phyloP scores from a whole-genome alignment of 208 protist species.

The Herpetomonas tarakana region DNA sequence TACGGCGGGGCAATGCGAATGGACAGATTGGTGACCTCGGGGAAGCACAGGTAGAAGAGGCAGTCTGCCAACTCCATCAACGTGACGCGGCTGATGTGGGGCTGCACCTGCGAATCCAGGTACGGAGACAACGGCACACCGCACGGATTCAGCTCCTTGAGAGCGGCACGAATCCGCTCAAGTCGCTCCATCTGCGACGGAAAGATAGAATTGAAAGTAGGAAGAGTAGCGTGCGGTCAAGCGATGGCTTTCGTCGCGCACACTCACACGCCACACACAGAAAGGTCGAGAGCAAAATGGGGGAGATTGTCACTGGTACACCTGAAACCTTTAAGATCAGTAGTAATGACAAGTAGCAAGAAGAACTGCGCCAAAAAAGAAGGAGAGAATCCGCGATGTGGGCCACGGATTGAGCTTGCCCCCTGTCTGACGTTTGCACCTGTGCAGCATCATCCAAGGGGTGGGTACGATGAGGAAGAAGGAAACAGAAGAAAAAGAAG shows the following conservation, averaged over 20 bases:
- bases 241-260: no score
- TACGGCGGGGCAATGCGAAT: slow-evolving; percentile 18
- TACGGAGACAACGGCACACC: not conserved
- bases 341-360: no score
- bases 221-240: no score
- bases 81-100: slow-evolving; percentile 31
- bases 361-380: no score
- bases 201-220: slow-evolving; percentile 1
- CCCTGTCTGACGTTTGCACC: no score
- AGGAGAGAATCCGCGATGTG: no score
- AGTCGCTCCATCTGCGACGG: slow-evolving; percentile 38
- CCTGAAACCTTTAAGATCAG: no score
- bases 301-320: no score
- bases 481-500: slow-evolving; percentile 10
- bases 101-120: slow-evolving; percentile 10
- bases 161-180: slow-evolving; percentile 43
- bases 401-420: no score
- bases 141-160: slow-evolving; percentile 30
- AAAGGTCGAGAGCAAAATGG: no score
- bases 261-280: no score
- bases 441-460: no score
- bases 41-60: slow-evolving; percentile 54
- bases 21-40: slow-evolving; percentile 43
- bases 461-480: not conserved
- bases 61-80: slow-evolving; percentile 54